Percentiles rank a stretch among this genome's conserved stretches.
These are phyloP conservation scores for Stevia rebaudiana DNA, from an alignment of 140 eudicot species.

Conservation along the genomic window DNA sequence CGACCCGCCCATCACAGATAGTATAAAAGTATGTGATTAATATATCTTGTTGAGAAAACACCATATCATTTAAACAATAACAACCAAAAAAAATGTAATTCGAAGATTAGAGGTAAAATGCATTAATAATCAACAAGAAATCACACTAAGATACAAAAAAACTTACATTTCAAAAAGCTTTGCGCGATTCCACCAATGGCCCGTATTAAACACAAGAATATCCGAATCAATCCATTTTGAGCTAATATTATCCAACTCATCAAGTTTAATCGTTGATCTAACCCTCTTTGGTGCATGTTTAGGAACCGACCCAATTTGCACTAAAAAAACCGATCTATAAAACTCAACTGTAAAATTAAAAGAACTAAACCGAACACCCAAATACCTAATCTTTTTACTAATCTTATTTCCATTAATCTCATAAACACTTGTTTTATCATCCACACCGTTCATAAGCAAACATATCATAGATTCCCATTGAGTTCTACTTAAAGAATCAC, in stretches of 20 bases:
- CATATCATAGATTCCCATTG: slow-evolving; percentile 98
- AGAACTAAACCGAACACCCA: slow-evolving; percentile 64
- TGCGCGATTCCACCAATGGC: slow-evolving; percentile 96
- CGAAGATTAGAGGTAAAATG: neutral
- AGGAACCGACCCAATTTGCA: slow-evolving; percentile 57
- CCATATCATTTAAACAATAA: neutral
- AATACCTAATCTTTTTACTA: slow-evolving; percentile 65
- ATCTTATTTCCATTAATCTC: slow-evolving; percentile 71
- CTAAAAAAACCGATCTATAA: slow-evolving; percentile 72
- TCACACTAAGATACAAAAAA: neutral
- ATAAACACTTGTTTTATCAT: slow-evolving; percentile 72
- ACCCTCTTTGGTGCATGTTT: slow-evolving; percentile 69
- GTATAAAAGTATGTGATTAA: neutral
- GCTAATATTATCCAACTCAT: slow-evolving; percentile 64
- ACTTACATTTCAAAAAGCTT: slow-evolving; percentile 86
- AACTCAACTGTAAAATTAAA: slow-evolving; percentile 69
- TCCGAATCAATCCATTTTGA: slow-evolving; percentile 71
- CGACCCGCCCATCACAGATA: no score
- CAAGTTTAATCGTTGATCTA: slow-evolving; percentile 56
- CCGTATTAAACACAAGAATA: slow-evolving; percentile 75
- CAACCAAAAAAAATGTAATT: neutral
- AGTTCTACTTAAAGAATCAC: slow-evolving; percentile 92
- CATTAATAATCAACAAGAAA: slow-evolving; percentile 13
- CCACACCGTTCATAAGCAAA: slow-evolving; percentile 76
- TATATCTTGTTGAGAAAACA: neutral